Conservation (phyloP, 768 basidiomycete genomes). For the Lactifluus piperatus region DNA sequence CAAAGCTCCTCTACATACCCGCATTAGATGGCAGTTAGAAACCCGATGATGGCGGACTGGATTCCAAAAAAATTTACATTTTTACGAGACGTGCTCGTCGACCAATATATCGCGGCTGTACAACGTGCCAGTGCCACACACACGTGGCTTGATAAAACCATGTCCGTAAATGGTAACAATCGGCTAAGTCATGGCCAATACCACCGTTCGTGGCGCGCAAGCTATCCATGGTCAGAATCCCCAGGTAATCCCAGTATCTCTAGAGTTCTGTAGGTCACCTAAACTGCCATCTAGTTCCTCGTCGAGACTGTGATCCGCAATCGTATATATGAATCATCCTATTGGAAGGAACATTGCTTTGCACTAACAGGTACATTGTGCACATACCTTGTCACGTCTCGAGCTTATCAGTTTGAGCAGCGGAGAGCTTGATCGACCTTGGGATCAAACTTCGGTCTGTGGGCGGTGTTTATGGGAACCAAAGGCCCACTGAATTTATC, state of each 20-base stretch:
- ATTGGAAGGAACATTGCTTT: slow-evolving; percentile 99
- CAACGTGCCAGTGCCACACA: too few relatives aligned
- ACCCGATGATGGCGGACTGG: too few relatives aligned
- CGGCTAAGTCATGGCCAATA: slow-evolving; percentile 66
- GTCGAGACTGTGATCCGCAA: slow-evolving; percentile 95
- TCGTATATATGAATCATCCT: slow-evolving; percentile 89
- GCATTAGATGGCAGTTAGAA: too few relatives aligned
- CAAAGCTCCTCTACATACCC: too few relatives aligned
- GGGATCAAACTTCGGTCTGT: slow-evolving; percentile 74
- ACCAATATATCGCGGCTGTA: too few relatives aligned
- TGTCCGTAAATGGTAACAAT: too few relatives aligned
- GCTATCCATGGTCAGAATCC: slow-evolving; percentile 97
- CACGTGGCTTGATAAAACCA: too few relatives aligned
- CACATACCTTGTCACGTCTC: not conserved
- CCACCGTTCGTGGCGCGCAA: slow-evolving; percentile 76
- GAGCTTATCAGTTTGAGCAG: slow-evolving; percentile 31
- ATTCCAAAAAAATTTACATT: too few relatives aligned
- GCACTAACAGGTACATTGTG: slow-evolving; percentile 71
- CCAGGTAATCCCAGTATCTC: slow-evolving; percentile 47
- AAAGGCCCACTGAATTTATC: slow-evolving; percentile 89
- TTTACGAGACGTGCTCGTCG: too few relatives aligned
- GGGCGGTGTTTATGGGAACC: slow-evolving; percentile 94
- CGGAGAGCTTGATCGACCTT: slow-evolving; percentile 90
- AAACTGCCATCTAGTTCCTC: slow-evolving; percentile 50
- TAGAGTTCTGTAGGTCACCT: slow-evolving; percentile 19